These are phyloP conservation scores for Cryphonectria naterciae DNA, from an alignment of 2,329 filamentous ascomycete genomes.

Conservation along the genomic window DNA sequence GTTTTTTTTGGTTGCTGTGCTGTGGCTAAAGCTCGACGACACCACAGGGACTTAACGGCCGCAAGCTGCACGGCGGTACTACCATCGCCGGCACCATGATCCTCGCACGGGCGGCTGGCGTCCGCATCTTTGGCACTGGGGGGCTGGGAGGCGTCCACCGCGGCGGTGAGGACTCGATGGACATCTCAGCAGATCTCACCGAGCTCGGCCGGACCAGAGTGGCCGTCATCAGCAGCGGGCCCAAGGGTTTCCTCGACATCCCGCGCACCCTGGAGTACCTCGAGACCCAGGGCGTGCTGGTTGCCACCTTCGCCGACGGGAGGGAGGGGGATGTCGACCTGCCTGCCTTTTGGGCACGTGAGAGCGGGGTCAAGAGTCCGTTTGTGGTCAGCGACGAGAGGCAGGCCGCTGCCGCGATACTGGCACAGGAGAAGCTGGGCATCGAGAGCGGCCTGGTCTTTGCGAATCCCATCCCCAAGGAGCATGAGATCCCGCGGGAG, in stretches of 20 bases:
- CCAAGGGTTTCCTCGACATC: slow-evolving; percentile 96
- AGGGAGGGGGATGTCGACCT: slow-evolving; percentile 76
- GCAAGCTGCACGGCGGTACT: slow-evolving; percentile 81
- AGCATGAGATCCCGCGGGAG: slow-evolving; percentile 68
- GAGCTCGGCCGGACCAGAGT: slow-evolving; percentile 90
- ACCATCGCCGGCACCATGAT: slow-evolving; percentile 94
- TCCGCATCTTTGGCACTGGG: slow-evolving; percentile 91
- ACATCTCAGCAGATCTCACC: slow-evolving; percentile 92
- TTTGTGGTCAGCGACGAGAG: slow-evolving; percentile 72
- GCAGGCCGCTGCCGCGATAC: slow-evolving; percentile 87
- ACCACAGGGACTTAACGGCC: slow-evolving; percentile 65
- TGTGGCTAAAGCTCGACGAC: neutral
- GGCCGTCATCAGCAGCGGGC: slow-evolving; percentile 85
- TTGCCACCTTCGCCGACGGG: slow-evolving; percentile 88
- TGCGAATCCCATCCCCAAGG: slow-evolving; percentile 81
- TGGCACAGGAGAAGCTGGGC: slow-evolving; percentile 73
- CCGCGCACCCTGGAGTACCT: slow-evolving; percentile 81
- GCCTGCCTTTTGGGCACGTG: slow-evolving; percentile 89
- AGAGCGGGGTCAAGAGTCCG: slow-evolving; percentile 83
- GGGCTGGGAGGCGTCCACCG: slow-evolving; percentile 94
- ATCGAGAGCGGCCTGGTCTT: slow-evolving; percentile 83
- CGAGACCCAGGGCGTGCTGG: slow-evolving; percentile 74
- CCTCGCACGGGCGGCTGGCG: slow-evolving; percentile 82
- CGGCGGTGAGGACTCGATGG: slow-evolving; percentile 83
- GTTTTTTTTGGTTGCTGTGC: neutral